phyloP scores from a whole-genome alignment of 2,329 filamentous ascomycete genomes.

The Claviceps monticola region DNA sequence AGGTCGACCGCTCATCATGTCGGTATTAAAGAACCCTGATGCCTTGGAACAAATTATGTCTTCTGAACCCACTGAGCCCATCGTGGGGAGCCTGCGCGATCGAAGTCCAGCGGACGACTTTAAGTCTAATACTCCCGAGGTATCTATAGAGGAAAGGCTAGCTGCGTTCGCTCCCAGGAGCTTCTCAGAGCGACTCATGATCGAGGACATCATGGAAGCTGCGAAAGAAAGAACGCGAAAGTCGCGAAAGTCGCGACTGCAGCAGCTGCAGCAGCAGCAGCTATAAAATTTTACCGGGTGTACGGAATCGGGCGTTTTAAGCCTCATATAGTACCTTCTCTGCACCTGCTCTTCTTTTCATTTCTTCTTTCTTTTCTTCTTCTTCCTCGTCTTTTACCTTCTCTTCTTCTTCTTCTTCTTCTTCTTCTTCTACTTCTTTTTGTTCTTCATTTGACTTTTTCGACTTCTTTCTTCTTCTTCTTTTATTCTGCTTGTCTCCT shows the following conservation, averaged over 20 bases:
- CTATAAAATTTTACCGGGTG: slow-evolving; percentile 5
- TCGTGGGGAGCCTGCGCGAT: slow-evolving; percentile 40
- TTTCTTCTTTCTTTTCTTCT: not conserved
- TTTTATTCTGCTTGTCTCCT: no score
- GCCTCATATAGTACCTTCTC: not conserved
- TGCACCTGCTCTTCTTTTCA: not conserved
- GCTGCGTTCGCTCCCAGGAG: slow-evolving; percentile 31
- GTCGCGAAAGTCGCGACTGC: slow-evolving; percentile 6
- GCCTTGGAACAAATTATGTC: slow-evolving; percentile 34
- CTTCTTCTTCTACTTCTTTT: no score
- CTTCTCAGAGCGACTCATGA: slow-evolving; percentile 34
- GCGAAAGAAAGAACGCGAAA: slow-evolving; percentile 10
- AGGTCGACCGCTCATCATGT: slow-evolving; percentile 37
- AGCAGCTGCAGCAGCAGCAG: slow-evolving; percentile 4
- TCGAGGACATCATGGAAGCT: slow-evolving; percentile 28
- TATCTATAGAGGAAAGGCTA: slow-evolving; percentile 22
- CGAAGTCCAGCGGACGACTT: slow-evolving; percentile 34
- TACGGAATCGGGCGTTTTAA: not conserved
- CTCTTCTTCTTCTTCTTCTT: no score
- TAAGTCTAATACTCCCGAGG: slow-evolving; percentile 29
- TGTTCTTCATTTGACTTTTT: not conserved
- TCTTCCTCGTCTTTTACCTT: not conserved
- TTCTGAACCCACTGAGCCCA: slow-evolving; percentile 33
- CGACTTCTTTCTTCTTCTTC: not conserved
- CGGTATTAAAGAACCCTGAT: slow-evolving; percentile 34